Evolutionary conservation across 768 basidiomycete species (phyloP).

Genomic region (Auriscalpium vulgare): DNA sequence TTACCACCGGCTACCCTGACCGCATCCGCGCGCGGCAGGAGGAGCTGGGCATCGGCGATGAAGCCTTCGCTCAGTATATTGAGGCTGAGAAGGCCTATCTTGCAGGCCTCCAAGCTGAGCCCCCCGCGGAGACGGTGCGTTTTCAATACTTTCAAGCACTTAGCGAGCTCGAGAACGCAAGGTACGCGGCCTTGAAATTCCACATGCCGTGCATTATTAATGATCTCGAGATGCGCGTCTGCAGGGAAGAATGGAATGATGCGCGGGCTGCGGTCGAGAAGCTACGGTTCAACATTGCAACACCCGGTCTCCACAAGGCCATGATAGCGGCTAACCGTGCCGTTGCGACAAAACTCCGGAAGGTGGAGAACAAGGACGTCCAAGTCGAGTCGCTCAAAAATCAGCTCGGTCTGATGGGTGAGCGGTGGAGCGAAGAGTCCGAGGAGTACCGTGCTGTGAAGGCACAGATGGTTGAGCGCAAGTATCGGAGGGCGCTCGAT

Average conservation of each 20-base stretch:
- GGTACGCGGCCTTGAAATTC: conserved; percentile 5
- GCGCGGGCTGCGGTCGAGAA: no score
- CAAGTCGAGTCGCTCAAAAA: no score
- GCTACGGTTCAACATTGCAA: no score
- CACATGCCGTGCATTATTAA: no score
- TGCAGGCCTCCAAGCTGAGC: conserved; percentile 7
- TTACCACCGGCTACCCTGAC: conserved; percentile 8
- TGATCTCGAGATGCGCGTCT: no score
- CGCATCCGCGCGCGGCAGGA: not conserved
- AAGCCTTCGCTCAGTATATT: conserved; percentile 10
- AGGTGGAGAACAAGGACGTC: no score
- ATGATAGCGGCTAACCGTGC: no score
- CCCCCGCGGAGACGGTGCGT: not conserved
- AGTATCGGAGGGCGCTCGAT: conserved; percentile 19
- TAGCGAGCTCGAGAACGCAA: not conserved
- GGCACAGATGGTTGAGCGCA: conserved; percentile 1
- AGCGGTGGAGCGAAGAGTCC: no score
- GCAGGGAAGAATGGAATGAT: no score
- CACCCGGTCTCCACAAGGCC: no score
- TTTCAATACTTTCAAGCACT: conserved; percentile 12
- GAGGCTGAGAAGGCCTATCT: conserved; percentile 13
- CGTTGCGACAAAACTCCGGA: no score
- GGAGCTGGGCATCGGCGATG: not conserved
- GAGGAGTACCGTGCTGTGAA: not conserved
- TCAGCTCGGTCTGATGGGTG: no score